Evolutionary conservation across 2,329 filamentous ascomycete species (phyloP).

Genomic region (Bretziella fagacearum): DNA sequence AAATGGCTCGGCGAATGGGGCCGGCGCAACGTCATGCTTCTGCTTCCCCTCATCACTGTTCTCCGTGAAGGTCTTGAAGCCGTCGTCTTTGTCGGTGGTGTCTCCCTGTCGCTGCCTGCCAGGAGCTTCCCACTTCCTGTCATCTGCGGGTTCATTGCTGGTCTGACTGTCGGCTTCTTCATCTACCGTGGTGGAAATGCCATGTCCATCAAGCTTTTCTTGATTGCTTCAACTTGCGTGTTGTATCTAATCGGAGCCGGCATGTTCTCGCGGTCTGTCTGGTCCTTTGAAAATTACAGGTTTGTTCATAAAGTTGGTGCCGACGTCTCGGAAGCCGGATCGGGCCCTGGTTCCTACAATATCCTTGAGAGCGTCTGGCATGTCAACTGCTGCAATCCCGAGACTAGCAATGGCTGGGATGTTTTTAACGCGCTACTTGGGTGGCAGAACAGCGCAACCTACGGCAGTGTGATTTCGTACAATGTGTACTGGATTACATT

Average conservation of each 20-base stretch:
- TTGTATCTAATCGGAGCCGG: conserved; percentile 69
- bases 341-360: conserved; percentile 60
- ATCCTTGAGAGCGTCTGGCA: conserved; percentile 65
- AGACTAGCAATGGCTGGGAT: conserved; percentile 50
- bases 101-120: conserved; percentile 51
- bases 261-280: conserved; percentile 58
- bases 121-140: conserved; percentile 54
- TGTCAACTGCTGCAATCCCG: conserved; percentile 53
- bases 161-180: conserved; percentile 44
- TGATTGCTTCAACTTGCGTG: conserved; percentile 61
- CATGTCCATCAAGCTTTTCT: conserved; percentile 43
- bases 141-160: conserved; percentile 46
- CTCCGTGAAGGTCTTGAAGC: conserved; percentile 62
- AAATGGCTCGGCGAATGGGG: conserved; percentile 30
- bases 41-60: conserved; percentile 63
- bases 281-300: conserved; percentile 49
- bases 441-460: conserved; percentile 60
- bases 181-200: conserved; percentile 37
- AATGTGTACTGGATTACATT: conserved; percentile 64
- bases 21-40: conserved; percentile 61
- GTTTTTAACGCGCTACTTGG: conserved; percentile 58
- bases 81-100: conserved; percentile 63
- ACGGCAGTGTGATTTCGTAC: conserved; percentile 63
- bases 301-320: conserved; percentile 38
- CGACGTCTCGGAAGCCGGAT: conserved; percentile 30